phyloP scores from a whole-genome alignment of 1,284 basidiomycete genomes.

The Earliella scabrosa region DNA sequence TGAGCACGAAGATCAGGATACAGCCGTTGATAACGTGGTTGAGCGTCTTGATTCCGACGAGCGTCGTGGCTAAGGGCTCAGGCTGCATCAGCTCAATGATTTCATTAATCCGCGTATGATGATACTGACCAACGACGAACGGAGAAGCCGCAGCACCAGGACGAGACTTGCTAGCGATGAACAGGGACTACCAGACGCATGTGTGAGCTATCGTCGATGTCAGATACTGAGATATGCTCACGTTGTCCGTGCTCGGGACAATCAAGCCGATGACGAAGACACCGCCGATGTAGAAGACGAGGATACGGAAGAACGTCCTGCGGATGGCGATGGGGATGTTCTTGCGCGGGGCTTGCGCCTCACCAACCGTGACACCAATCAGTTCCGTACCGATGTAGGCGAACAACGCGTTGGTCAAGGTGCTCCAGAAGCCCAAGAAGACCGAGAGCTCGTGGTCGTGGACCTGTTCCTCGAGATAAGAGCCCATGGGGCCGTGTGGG shows the following conservation, averaged over 20 bases:
- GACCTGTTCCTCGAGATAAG: constrained; percentile 46
- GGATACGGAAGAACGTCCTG: constrained; percentile 59
- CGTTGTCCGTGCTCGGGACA: constrained; percentile 44
- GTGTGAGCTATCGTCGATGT: neutral
- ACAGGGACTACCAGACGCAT: constrained; percentile 42
- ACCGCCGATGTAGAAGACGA: constrained; percentile 74
- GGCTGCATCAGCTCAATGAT: no score
- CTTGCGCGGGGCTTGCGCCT: constrained; percentile 59
- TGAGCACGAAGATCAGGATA: constrained; percentile 76
- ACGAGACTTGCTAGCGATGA: constrained; percentile 61
- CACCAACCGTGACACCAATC: constrained; percentile 47
- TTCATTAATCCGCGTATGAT: constrained; percentile 40
- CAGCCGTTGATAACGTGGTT: constrained; percentile 77
- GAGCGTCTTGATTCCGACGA: constrained; percentile 60
- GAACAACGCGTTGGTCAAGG: constrained; percentile 51
- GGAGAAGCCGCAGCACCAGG: constrained; percentile 75
- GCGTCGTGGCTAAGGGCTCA: constrained; percentile 45
- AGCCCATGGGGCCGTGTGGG: constrained; percentile 41
- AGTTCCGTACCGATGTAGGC: constrained; percentile 67
- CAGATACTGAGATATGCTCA: constrained; percentile 14
- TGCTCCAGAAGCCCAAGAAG: constrained; percentile 68
- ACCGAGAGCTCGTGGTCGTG: constrained; percentile 50
- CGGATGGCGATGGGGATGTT: constrained; percentile 61
- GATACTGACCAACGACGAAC: constrained; percentile 68
- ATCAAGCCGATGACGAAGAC: constrained; percentile 73